Evolutionary conservation across 257 asterid genomes (phyloP), one percentile per base, ranked within the genome.

Genomic region (Lantana camara): DNA sequence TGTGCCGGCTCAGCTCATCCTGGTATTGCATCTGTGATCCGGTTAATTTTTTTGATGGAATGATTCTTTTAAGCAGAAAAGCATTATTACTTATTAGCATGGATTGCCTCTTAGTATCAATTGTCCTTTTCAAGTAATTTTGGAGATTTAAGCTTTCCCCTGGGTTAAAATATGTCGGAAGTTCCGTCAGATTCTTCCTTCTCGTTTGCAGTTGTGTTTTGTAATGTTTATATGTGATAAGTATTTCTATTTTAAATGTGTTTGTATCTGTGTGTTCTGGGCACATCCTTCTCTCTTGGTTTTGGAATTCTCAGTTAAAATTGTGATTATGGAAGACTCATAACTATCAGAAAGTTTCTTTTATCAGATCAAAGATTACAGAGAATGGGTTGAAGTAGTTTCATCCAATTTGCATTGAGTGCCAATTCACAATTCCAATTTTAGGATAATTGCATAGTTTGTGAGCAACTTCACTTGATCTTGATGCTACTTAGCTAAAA

Each of bases 1-100:
- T 38, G 12, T 53, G 58, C 64, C 50, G 73, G 63, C 30, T 49
- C 42, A 67, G 23, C 27, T 63, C 27, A 29, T 19, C 30, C 10
- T 23, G 60, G 21, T 9, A 34, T 46, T 40, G 44, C 57, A 15
- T 40, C 38, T 23, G 29, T 16, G 27, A 30, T 70, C 37, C 46
- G n/a, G 11, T 53, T 34, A 7, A 13, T 67, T 57, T 20, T 49
- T 44, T 45, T 55, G n/a, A 42, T 30, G 23, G 23, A 44, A 40
- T 24, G 16, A 44, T 51, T 32, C 2, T 16, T 41, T 20, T 44
- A 16, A 27, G 10, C 5, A 12, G 23, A 45, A 19, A 29, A 45
- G 19, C 14, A 9, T 9, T n/a, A 27, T 5, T n/a, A 23, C 9
- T 7, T 9, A 24, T 9, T 37, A 21, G 32, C 21, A 27, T 13